These are phyloP conservation scores for Triticum turgidum DNA, from an alignment of 176 grass and related monocot species.

Conservation along the genomic window DNA sequence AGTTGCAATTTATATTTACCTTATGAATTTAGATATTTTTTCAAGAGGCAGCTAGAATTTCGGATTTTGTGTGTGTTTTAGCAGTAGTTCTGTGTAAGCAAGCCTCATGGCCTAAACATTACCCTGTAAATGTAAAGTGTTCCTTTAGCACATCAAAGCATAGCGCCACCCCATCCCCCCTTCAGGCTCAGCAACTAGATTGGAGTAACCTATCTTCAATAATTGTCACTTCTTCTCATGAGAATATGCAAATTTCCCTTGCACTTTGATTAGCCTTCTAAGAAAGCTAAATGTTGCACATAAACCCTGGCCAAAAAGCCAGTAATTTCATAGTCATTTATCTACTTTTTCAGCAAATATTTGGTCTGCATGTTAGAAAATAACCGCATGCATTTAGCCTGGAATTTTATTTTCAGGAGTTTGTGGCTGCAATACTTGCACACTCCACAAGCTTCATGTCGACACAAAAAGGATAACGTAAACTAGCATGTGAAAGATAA, in stretches of 20 bases:
- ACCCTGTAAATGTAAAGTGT: not conserved
- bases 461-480: not conserved
- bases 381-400: not conserved
- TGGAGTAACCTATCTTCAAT: not conserved
- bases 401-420: not conserved
- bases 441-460: not conserved
- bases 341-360: not conserved
- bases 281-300: not conserved
- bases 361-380: not conserved
- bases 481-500: not conserved
- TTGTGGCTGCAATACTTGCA: slow-evolving; percentile 3
- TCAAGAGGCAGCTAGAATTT: not conserved
- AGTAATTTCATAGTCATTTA: not conserved
- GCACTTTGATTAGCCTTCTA: not conserved
- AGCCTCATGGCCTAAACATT: not conserved
- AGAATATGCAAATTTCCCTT: not conserved
- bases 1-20: not conserved
- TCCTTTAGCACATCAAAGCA: not conserved
- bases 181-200: not conserved
- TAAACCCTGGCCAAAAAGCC: not conserved
- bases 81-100: not conserved
- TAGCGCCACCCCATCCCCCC: not conserved
- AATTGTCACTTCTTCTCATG: not conserved
- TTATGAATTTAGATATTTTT: not conserved
- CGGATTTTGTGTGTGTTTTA: not conserved